Percentiles rank a stretch among this genome's conserved stretches.
Conservation (phyloP, 495 filamentous ascomycete genomes). For the Evernia prunastri region DNA sequence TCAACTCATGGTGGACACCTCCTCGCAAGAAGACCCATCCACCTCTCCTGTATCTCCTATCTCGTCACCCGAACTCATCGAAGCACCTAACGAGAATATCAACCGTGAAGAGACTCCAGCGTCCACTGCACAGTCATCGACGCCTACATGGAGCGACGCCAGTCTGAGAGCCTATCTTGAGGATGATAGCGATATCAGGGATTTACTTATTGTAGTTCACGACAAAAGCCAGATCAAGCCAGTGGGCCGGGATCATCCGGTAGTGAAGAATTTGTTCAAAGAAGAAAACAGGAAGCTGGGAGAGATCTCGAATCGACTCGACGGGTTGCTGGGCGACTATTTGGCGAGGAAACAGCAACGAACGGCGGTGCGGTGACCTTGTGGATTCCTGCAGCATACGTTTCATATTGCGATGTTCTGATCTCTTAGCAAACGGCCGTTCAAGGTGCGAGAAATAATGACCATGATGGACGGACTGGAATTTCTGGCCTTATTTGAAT, state of each 20-base stretch:
- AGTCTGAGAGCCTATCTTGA: constrained; percentile 84
- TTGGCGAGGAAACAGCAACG: constrained; percentile 49
- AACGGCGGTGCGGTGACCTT: neutral
- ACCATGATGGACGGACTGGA: neutral
- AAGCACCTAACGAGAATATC: constrained; percentile 35
- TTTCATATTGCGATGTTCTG: neutral
- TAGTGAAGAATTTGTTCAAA: constrained; percentile 71
- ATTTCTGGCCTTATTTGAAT: neutral
- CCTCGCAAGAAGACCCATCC: constrained; percentile 56
- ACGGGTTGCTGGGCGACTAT: constrained; percentile 81
- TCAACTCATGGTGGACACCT: constrained; percentile 58
- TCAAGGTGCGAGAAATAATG: neutral
- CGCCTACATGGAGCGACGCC: constrained; percentile 69
- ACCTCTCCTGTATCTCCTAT: constrained; percentile 56
- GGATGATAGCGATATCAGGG: constrained; percentile 82
- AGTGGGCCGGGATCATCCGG: constrained; percentile 71
- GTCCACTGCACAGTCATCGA: constrained; percentile 39
- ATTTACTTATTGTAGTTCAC: constrained; percentile 84
- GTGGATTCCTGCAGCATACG: neutral
- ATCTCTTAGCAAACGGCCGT: neutral
- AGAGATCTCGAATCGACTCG: constrained; percentile 77
- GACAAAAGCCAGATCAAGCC: constrained; percentile 77
- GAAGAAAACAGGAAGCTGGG: constrained; percentile 75
- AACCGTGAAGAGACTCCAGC: constrained; percentile 32
- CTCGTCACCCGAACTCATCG: constrained; percentile 57